These are phyloP conservation scores for Tuber aestivum DNA, from an alignment of 495 filamentous ascomycete species.

Conservation along the genomic window DNA sequence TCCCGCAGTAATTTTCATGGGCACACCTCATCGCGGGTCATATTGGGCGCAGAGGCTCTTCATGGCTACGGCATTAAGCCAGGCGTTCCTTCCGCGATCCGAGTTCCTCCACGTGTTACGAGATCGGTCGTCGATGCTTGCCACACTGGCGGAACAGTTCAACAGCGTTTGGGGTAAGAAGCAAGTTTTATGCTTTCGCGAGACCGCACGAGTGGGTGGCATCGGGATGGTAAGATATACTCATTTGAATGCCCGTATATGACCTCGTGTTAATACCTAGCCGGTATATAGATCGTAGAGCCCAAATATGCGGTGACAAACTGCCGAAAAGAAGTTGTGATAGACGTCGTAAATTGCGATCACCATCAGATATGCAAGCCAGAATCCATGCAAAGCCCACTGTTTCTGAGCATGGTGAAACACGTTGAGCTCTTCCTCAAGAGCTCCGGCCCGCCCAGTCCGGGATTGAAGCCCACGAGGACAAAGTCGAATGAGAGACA, in stretches of 20 bases:
- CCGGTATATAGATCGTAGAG: background rate
- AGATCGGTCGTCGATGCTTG: background rate
- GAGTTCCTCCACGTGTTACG: background rate
- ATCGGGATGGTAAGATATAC: background rate
- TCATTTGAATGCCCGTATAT: background rate
- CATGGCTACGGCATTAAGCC: background rate
- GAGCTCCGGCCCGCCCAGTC: background rate
- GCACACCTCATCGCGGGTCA: slow-evolving; percentile 13
- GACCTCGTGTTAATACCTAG: background rate
- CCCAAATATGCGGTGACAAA: slow-evolving; percentile 3
- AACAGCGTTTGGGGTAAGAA: slow-evolving; percentile 1
- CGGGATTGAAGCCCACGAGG: background rate
- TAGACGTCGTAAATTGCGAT: background rate
- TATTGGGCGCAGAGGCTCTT: slow-evolving; percentile 5
- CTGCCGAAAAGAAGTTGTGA: background rate
- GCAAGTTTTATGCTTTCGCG: slow-evolving; percentile 1
- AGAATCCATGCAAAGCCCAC: slow-evolving; percentile 1
- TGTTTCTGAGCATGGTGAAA: background rate
- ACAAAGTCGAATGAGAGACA: background rate
- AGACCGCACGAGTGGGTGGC: background rate
- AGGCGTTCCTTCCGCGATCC: background rate
- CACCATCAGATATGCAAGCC: slow-evolving; percentile 3
- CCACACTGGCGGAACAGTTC: background rate
- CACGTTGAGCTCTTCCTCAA: slow-evolving; percentile 3
- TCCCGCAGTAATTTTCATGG: slow-evolving; percentile 18